Base-by-base conservation (phyloP, 768 basidiomycete species). In the Macrolepiota dolichaula region DNA sequence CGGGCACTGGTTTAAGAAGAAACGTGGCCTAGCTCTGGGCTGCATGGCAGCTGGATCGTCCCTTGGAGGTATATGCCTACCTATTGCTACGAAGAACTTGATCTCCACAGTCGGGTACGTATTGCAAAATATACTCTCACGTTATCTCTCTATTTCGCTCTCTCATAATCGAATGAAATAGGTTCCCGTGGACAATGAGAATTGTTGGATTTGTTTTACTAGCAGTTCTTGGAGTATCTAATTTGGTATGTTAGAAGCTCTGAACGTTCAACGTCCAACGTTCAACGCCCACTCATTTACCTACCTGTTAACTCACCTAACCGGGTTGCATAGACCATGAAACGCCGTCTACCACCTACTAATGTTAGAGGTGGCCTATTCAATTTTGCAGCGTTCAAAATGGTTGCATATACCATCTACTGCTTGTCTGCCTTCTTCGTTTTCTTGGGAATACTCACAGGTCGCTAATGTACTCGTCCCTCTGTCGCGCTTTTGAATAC, bases 171-270 rank as follows among this genome's bases (percentile, higher is more conserved):
- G 3, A 32, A 3, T 3, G 29, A 32, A 32, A 19, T 7, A 91
- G 89, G 15, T 92, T 91, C 69, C 74, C 76, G 63, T 92, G 90
- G 91, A 88, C 90, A 0, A 83, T 89, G 79, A 79, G 91, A 10
- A 81, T 87, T 40, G 72, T 91, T 47, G 89, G 84, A 3, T 85
- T 91, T 63, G 81, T 89, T 12, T 69, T 90, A 0, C 61, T 88
- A 0, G 63, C 78, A 17, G 68, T 79, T 1, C 76, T 91, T 4
- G 79, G 79, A 1, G 69, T 82, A 17, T 79, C 83, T n/a, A 89
- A 87, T 70, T 35, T n/a, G 19, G 37, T 27, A 12, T 49, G 37
- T 35, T 52, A 3, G 24, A 12, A 38, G 13, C 19, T 22, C 13
- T 37, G 11, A 12, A 19, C 19, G 25, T 12, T 44, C 19, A 19